Evolutionary conservation across 176 grass and related monocot genomes (phyloP).

Genomic region (Alloteropsis semialata): DNA sequence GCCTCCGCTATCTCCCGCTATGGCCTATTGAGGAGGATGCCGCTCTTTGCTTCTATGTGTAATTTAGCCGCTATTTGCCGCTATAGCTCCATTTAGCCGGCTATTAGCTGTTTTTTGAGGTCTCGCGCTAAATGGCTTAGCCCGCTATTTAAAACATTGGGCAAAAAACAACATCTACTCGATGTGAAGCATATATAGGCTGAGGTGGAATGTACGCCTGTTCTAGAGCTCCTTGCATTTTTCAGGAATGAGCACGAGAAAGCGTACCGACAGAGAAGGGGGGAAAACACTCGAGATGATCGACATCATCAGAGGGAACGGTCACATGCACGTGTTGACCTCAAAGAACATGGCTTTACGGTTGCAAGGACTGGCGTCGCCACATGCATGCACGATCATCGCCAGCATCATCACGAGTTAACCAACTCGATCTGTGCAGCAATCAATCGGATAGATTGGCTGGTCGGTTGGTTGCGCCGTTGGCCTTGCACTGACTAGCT

Average conservation of each 20-base stretch:
- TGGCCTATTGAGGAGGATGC: no score
- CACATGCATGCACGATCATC: background rate
- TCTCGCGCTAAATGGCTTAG: no score
- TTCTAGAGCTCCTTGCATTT: background rate
- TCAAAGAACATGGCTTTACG: background rate
- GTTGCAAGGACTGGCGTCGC: background rate
- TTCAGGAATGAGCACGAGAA: background rate
- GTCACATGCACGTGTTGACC: background rate
- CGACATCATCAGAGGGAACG: background rate
- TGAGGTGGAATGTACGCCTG: background rate
- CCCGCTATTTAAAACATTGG: no score
- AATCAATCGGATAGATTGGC: background rate
- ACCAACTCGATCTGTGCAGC: background rate
- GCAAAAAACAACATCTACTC: no score
- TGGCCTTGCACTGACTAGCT: background rate
- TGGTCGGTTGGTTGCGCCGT: background rate
- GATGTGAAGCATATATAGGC: background rate
- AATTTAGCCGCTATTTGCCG: no score
- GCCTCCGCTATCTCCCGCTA: no score
- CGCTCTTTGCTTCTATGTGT: no score
- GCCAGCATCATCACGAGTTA: background rate
- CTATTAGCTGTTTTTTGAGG: no score
- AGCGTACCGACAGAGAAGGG: background rate
- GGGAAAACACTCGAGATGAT: background rate
- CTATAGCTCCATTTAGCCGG: no score